A percentile compares a stretch with the other conserved stretches of the same genome.
Evolutionary conservation across 129 eudicot species (phyloP).

Genomic region (Solidago caesia): DNA sequence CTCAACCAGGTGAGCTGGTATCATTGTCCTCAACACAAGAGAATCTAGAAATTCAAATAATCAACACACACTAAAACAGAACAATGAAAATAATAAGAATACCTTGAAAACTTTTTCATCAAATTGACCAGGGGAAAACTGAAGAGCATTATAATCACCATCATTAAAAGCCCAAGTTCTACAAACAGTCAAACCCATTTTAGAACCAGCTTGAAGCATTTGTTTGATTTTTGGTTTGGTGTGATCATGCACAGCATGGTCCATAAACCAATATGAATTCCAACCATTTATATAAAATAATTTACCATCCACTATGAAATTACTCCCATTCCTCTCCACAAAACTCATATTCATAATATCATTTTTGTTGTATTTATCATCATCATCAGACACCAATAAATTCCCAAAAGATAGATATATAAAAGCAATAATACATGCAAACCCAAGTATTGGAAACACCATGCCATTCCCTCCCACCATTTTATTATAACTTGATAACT

Average conservation of each 20-base stretch:
- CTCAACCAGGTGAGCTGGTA: too few relatives aligned
- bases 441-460: slow-evolving; percentile 76
- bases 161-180: slow-evolving; percentile 99
- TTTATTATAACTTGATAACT: slow-evolving; percentile 1
- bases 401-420: slow-evolving; percentile 83
- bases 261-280: slow-evolving; percentile 99
- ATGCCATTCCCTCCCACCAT: slow-evolving; percentile 61
- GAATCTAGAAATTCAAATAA: background rate
- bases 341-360: slow-evolving; percentile 50
- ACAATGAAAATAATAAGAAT: background rate
- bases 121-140: slow-evolving; percentile 84
- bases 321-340: slow-evolving; percentile 92
- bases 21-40: too few relatives aligned
- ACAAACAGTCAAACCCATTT: slow-evolving; percentile 97
- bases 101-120: slow-evolving; percentile 85
- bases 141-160: slow-evolving; percentile 95
- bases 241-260: slow-evolving; percentile 74
- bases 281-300: slow-evolving; percentile 86
- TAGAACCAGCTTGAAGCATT: slow-evolving; percentile 83
- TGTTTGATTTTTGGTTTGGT: slow-evolving; percentile 58
- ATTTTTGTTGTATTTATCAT: slow-evolving; percentile 36
- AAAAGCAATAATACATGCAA: slow-evolving; percentile 71
- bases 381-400: slow-evolving; percentile 34
- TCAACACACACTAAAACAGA: too few relatives aligned
- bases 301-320: slow-evolving; percentile 76